Conservation (phyloP, 2,329 filamentous ascomycete genomes). For the Coniochaeta pulveracea region DNA sequence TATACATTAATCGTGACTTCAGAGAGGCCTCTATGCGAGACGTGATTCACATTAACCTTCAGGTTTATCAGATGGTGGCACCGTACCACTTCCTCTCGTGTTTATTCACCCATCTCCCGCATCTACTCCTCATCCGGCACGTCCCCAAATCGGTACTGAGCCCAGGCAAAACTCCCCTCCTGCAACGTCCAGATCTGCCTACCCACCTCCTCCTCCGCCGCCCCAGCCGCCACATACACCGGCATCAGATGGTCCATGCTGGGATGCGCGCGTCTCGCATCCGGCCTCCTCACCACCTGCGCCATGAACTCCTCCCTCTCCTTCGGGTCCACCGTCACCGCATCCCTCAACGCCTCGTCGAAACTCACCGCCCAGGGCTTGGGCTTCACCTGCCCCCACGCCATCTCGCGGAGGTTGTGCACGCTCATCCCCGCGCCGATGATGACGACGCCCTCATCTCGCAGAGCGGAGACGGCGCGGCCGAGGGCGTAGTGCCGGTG, state of each 20-base stretch:
- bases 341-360: constrained; percentile 56
- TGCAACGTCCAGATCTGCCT: constrained; percentile 33
- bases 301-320: constrained; percentile 28
- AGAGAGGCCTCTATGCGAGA: too few species aligned
- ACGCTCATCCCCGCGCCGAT: constrained; percentile 67
- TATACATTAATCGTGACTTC: too few species aligned
- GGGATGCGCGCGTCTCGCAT: constrained; percentile 35
- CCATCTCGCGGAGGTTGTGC: constrained; percentile 52
- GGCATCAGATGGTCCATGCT: constrained; percentile 40
- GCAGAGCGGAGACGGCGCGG: constrained; percentile 50
- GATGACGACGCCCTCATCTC: constrained; percentile 57
- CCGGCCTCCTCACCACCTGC: constrained; percentile 25
- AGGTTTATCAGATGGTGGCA: not conserved
- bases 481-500: constrained; percentile 58
- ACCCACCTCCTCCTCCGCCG: constrained; percentile 28
- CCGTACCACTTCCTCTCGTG: not conserved
- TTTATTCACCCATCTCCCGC: too few species aligned
- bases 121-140: constrained; percentile 14
- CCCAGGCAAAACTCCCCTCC: constrained; percentile 32
- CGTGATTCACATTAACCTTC: too few species aligned
- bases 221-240: constrained; percentile 32
- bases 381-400: constrained; percentile 29
- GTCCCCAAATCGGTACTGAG: constrained; percentile 33
- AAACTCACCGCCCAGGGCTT: constrained; percentile 51
- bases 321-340: constrained; percentile 33